Conservation (phyloP, 108 stramenopile genomes). For the Craspedostauros australis region DNA sequence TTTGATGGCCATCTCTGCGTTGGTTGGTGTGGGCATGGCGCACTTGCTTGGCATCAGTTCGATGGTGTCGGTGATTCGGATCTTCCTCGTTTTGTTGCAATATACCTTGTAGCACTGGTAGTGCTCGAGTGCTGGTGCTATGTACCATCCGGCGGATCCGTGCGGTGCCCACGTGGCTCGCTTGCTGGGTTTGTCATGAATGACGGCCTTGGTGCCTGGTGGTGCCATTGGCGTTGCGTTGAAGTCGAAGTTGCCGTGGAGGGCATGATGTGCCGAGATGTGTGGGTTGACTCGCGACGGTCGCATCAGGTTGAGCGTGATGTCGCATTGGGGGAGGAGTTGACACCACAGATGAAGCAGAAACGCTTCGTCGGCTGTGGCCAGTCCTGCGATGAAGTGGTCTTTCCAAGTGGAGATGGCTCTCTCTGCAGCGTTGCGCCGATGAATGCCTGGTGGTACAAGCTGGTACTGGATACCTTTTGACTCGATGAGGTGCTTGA, state of each 20-base stretch:
- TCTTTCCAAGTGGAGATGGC: too few species aligned
- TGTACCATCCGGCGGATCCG: conserved; percentile 35
- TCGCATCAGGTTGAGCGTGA: conserved; percentile 35
- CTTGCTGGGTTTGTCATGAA: too few species aligned
- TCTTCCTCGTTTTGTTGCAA: conserved; percentile 9
- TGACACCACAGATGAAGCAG: conserved; percentile 26
- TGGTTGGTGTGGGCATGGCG: conserved; percentile 9
- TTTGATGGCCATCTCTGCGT: too few species aligned
- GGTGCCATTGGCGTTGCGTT: too few species aligned
- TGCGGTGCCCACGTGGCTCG: too few species aligned
- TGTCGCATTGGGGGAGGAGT: conserved; percentile 19
- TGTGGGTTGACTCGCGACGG: conserved; percentile 22
- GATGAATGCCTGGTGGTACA: too few species aligned
- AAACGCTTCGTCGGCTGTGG: too few species aligned
- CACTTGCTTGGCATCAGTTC: conserved; percentile 23
- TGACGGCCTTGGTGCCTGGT: too few species aligned
- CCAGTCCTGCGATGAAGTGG: too few species aligned
- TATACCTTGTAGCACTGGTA: conserved; percentile 34
- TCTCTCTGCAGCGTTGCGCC: too few species aligned
- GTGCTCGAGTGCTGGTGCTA: conserved; percentile 36
- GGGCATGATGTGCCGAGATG: conserved; percentile 26
- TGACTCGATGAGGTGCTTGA: too few species aligned
- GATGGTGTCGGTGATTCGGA: conserved; percentile 25
- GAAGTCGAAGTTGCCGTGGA: conserved; percentile 22
- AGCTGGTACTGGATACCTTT: too few species aligned